phyloP scores from a whole-genome alignment of 2,329 filamentous ascomycete genomes.

The Nannizzia gypsea region DNA sequence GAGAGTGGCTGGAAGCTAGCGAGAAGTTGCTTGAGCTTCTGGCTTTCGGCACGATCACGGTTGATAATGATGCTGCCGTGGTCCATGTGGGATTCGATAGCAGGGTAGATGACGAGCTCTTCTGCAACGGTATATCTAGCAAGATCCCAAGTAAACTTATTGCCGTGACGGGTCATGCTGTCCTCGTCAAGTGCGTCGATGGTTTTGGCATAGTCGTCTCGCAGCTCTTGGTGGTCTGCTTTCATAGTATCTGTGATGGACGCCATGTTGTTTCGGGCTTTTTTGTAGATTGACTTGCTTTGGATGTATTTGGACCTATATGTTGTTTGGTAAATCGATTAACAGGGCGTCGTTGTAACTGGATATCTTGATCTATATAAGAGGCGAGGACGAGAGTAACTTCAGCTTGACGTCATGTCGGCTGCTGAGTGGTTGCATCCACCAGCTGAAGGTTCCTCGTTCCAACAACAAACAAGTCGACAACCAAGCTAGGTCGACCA shows the following conservation, averaged over 20 bases:
- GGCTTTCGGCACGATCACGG: slow-evolving; percentile 16
- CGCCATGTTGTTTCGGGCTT: slow-evolving; percentile 7
- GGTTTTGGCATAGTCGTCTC: slow-evolving; percentile 35
- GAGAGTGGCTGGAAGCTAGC: slow-evolving; percentile 38
- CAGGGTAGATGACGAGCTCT: slow-evolving; percentile 45
- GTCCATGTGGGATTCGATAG: slow-evolving; percentile 39
- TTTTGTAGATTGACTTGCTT: background rate
- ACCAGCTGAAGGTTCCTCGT: background rate
- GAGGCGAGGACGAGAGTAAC: background rate
- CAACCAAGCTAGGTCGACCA: background rate
- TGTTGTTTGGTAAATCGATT: background rate
- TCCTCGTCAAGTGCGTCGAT: slow-evolving; percentile 32
- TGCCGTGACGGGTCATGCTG: slow-evolving; percentile 36
- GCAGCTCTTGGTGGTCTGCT: slow-evolving; percentile 33
- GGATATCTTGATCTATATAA: background rate
- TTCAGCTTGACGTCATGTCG: background rate
- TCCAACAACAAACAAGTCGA: background rate
- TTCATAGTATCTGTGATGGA: slow-evolving; percentile 30
- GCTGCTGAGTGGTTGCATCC: background rate
- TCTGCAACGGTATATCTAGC: slow-evolving; percentile 42
- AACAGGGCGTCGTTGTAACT: background rate
- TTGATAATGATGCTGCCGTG: slow-evolving; percentile 36
- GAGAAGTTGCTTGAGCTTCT: slow-evolving; percentile 38
- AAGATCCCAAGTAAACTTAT: slow-evolving; percentile 44
- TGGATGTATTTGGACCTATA: background rate